phyloP scores from a whole-genome alignment of 768 basidiomycete genomes.

The Daedaleopsis nitida region DNA sequence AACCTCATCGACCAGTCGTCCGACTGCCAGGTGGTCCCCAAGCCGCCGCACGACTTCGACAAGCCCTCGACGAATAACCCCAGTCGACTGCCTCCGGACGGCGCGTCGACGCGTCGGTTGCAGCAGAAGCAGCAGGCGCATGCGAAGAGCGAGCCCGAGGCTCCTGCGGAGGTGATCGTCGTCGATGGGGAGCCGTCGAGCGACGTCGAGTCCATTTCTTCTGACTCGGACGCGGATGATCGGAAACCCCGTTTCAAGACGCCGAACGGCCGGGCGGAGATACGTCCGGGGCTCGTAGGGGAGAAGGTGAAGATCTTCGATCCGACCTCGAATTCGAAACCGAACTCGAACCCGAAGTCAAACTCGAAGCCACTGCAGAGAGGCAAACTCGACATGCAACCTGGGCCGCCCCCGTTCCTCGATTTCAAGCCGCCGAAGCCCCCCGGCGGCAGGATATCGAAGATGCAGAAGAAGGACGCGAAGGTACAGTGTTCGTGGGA shows the following conservation, averaged over 20 bases:
- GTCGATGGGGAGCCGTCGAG: neutral
- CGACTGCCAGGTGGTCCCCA: too few relatives aligned
- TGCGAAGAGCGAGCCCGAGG: neutral
- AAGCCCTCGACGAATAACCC: neutral
- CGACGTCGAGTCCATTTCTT: conserved; percentile 14
- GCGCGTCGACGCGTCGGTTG: conserved; percentile 3
- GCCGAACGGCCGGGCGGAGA: conserved; percentile 10
- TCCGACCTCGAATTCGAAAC: neutral
- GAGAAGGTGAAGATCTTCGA: conserved; percentile 11
- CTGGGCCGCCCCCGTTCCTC: neutral
- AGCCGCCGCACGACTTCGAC: conserved; percentile 2
- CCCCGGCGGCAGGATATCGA: neutral
- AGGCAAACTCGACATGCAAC: neutral
- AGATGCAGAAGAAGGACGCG: conserved; percentile 3
- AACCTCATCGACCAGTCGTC: too few relatives aligned
- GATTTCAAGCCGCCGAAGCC: conserved; percentile 2
- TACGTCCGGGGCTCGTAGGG: conserved; percentile 6
- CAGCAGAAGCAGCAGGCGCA: neutral
- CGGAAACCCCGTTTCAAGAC: neutral
- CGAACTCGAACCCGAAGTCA: too few relatives aligned
- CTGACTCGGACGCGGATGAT: conserved; percentile 7
- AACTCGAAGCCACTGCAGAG: neutral
- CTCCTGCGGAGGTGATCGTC: neutral
- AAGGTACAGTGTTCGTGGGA: neutral
- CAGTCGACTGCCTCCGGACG: conserved; percentile 5